Base-by-base conservation (phyloP, 495 filamentous ascomycete genomes). In the Aspergillus diversus region DNA sequence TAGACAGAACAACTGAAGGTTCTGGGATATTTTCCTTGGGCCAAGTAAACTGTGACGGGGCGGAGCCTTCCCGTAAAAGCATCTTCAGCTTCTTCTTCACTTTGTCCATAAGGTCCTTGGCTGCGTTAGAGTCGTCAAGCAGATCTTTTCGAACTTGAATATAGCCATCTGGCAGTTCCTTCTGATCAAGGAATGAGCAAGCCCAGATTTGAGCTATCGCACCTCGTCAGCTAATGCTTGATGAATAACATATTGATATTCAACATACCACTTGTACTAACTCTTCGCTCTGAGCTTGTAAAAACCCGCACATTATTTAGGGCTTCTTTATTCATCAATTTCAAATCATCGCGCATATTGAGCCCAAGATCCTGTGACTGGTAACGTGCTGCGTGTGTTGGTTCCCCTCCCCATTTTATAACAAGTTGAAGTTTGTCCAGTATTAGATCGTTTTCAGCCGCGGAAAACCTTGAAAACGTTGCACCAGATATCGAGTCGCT, bases 101-200 rank as follows among this genome's bases (percentile, higher is more conserved):
- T 73, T 96, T 97, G 76, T 99, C 95, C 93, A 97, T 99, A 67
- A 96, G 93, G 75, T 98, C 96, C 74, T 99, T 99, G 57, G 95
- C 95, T n/a, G 95, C 95, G 76, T 99, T 99, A 1, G 92, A 97
- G 71, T 99, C 95, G 73, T 99, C 95, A 7, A 99, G 81, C 3
- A 99, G 82, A 73, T 98, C 93, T 73, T 99, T 99, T 48, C 95
- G 86, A 60, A 98, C 85, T 54, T 87, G 88, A 65, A 97, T 93
- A 58, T 88, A 90, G 58, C 95, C 90, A 47, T 90, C 85, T 0
- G 91, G 87, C 15, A 97, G 75, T 48, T 97, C 90, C 73, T 96
- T 93, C 73, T 91, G 85, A 59, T 92, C 88, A 55, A 97, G 83
- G 73, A 99, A 99, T 43, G 91, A 89, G 48, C 88, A 88, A 5